A percentile compares a stretch with the other conserved stretches of the same genome.
Evolutionary conservation across 192 early-diverging fungal species (phyloP).

Genomic region (Dissophora globulifera): DNA sequence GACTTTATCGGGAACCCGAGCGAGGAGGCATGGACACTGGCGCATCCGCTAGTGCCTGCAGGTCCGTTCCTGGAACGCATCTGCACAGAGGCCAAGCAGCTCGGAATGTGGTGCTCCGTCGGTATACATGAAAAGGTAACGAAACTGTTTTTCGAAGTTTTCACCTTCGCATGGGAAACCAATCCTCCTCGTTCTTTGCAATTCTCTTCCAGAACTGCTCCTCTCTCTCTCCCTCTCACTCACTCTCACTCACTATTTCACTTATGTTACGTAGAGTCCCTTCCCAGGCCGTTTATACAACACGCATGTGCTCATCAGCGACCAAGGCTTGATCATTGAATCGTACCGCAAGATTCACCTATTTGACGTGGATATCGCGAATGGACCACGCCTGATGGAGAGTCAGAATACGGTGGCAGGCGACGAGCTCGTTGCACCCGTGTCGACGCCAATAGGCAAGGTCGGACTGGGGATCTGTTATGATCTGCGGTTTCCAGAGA

Average conservation of each 20-base stretch:
- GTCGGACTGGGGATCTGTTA: conserved; percentile 79
- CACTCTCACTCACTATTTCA: neutral
- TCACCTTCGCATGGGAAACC: neutral
- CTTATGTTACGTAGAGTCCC: conserved; percentile 24
- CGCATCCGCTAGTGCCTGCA: conserved; percentile 54
- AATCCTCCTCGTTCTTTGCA: too few relatives aligned
- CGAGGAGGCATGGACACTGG: conserved; percentile 59
- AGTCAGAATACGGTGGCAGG: conserved; percentile 56
- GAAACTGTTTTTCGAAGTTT: neutral
- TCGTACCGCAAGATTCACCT: conserved; percentile 83
- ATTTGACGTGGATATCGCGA: conserved; percentile 75
- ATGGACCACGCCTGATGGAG: conserved; percentile 63
- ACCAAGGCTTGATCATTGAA: conserved; percentile 63
- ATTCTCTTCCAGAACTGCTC: too few relatives aligned
- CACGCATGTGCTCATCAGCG: conserved; percentile 74
- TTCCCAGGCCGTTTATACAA: conserved; percentile 62
- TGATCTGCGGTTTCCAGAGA: conserved; percentile 84
- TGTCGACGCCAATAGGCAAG: conserved; percentile 64
- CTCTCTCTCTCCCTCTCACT: neutral
- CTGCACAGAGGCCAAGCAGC: conserved; percentile 64
- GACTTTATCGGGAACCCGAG: conserved; percentile 78
- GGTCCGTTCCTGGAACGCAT: conserved; percentile 70
- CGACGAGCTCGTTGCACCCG: conserved; percentile 42
- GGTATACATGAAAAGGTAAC: conserved; percentile 80
- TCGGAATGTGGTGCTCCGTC: conserved; percentile 76